Conservation (phyloP, 2,329 filamentous ascomycete genomes). For the Phaeomoniella chlamydospora region DNA sequence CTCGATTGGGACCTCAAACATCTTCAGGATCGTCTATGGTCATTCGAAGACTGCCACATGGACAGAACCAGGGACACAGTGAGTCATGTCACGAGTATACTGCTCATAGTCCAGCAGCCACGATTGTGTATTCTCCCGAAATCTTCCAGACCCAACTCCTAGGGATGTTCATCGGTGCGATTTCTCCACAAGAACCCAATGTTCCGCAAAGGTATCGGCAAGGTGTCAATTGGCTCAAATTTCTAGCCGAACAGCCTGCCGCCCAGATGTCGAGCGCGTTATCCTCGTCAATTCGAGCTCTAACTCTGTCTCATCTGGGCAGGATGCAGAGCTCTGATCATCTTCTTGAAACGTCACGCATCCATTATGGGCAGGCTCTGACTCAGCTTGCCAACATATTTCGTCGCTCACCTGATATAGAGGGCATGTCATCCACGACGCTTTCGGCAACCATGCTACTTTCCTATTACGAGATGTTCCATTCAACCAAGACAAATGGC, state of each 20-base stretch:
- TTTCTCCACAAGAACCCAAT: background rate
- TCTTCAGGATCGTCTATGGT: too few relatives aligned
- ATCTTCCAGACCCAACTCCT: background rate
- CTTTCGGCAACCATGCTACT: constrained; percentile 20
- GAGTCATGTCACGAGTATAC: too few relatives aligned
- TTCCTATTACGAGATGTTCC: constrained; percentile 21
- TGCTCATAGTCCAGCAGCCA: too few relatives aligned
- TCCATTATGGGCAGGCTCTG: constrained; percentile 18
- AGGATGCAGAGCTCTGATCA: constrained; percentile 10
- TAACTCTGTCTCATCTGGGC: constrained; percentile 16
- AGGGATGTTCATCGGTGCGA: background rate
- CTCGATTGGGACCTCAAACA: too few relatives aligned
- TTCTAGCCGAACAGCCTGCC: background rate
- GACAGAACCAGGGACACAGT: too few relatives aligned
- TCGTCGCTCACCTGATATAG: background rate
- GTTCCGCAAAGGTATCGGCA: background rate
- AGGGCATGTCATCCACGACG: constrained; percentile 7
- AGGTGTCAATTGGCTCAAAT: background rate
- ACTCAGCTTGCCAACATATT: background rate
- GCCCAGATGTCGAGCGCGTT: constrained; percentile 11
- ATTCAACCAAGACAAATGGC: constrained; percentile 18
- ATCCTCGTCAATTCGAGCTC: constrained; percentile 15
- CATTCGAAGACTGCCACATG: too few relatives aligned
- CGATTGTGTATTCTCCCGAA: background rate
- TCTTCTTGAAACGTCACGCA: constrained; percentile 14